These are phyloP conservation scores for Ascochyta fabae DNA, from an alignment of 2,329 filamentous ascomycete species.

Conservation along the genomic window DNA sequence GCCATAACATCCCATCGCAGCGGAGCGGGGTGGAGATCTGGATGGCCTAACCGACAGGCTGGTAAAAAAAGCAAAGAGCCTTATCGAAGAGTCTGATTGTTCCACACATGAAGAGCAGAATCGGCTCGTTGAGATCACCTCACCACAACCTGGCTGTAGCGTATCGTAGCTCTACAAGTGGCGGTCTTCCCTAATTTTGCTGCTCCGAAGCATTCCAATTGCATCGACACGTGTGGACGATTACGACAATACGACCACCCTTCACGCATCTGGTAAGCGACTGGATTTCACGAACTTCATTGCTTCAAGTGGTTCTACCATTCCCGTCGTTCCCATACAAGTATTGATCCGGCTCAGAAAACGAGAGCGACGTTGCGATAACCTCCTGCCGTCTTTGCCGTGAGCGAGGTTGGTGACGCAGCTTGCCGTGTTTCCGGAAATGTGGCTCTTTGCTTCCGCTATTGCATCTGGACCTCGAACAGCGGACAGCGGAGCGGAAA, in stretches of 20 bases:
- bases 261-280: too few relatives aligned
- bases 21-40: constrained; percentile 4
- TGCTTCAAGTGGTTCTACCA: too few relatives aligned
- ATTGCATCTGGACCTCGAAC: neutral
- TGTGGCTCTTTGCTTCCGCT: constrained; percentile 9
- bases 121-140: too few relatives aligned
- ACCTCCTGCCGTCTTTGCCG: constrained; percentile 5
- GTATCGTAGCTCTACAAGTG: too few relatives aligned
- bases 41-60: neutral
- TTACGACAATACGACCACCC: too few relatives aligned
- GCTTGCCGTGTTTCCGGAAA: constrained; percentile 10
- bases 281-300: too few relatives aligned
- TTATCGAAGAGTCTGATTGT: neutral
- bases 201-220: too few relatives aligned
- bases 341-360: neutral
- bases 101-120: too few relatives aligned
- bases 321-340: too few relatives aligned
- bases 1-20: neutral
- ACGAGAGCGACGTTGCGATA: neutral
- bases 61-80: neutral
- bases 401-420: neutral
- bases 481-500: constrained; percentile 6
- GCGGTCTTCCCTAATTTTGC: too few relatives aligned
- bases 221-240: too few relatives aligned
- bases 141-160: too few relatives aligned